Base-by-base conservation (phyloP, 2,329 filamentous ascomycete species). In the Fusarium sarcochroum region DNA sequence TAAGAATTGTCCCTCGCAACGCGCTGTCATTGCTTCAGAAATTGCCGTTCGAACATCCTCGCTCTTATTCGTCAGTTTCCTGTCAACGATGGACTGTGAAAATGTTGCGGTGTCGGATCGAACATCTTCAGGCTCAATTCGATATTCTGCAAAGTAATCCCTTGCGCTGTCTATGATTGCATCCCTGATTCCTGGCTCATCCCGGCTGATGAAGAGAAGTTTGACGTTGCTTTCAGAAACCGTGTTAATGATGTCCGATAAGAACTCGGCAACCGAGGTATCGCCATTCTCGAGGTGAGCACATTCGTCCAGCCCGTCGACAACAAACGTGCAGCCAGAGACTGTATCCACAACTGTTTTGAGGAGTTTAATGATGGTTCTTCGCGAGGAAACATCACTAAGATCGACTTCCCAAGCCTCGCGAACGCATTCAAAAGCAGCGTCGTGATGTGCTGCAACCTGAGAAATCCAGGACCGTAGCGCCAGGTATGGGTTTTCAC, bases 261-360 rank as follows among this genome's bases (percentile, higher is more conserved):
- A 34, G 38, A 79, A 77, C 0, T 27, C 27, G 0, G 49, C 13
- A 2, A 73, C 50, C 1, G 67, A 69, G 4, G 10, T 32, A 21
- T 41, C 38, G 0, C 18, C 18, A 1, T 21, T 25, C 0, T 25
- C 38, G n/a, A 63, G 7, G 3, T 46, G 38, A 1, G 54, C 55
- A 5, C 76, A 81, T 55, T 81, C 79, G 15, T 81, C 79, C 13
- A 80, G 61, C 1, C 79, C 78, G 35, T 81, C 79, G 0, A 77
- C 27, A 0, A 79, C 30, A 7, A 80, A 71, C 0, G 48, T 57
- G 4, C 68, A 76, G 1, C 23, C 38, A 0, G 75, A 70, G 6
- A 74, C 32, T 2, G 21, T 23, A 1, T 48, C 48, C 1, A 72
- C 7, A 0, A 75, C 7, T 3, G 65, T 17, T 3, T 34, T 40